These are phyloP conservation scores for Astragalus glycyphyllos DNA, from an alignment of 306 rosid species.

Conservation along the genomic window DNA sequence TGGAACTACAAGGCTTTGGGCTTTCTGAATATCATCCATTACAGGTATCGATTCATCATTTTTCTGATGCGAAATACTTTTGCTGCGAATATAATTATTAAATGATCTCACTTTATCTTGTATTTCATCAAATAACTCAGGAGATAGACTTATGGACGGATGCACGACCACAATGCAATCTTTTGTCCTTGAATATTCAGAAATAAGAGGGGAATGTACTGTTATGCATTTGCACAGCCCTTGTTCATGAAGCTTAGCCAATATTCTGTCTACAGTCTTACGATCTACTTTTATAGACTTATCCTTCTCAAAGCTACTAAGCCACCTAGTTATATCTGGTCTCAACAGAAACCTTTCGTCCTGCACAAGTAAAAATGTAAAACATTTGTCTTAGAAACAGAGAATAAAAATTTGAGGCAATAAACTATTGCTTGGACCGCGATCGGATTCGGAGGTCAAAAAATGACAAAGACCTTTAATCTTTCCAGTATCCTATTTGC, in stretches of 20 bases:
- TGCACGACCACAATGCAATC: slow-evolving; percentile 66
- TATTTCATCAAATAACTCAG: slow-evolving; percentile 78
- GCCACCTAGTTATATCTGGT: slow-evolving; percentile 79
- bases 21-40: slow-evolving; percentile 73
- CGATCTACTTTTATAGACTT: slow-evolving; percentile 67
- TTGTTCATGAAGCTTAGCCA: slow-evolving; percentile 71
- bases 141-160: slow-evolving; percentile 69
- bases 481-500: slow-evolving; percentile 81
- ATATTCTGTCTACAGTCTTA: slow-evolving; percentile 75
- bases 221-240: slow-evolving; percentile 71
- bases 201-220: slow-evolving; percentile 67
- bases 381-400: slow-evolving; percentile 23
- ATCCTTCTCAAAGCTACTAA: slow-evolving; percentile 73
- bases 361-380: slow-evolving; percentile 48
- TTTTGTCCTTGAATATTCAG: slow-evolving; percentile 65
- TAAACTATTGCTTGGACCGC: slow-evolving; percentile 28
- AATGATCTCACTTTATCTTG: slow-evolving; percentile 75
- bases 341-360: slow-evolving; percentile 76
- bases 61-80: slow-evolving; percentile 56
- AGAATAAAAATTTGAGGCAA: slow-evolving; percentile 36
- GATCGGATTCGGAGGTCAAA: slow-evolving; percentile 12
- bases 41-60: slow-evolving; percentile 65
- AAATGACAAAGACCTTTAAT: slow-evolving; percentile 66
- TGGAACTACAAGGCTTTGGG: slow-evolving; percentile 49
- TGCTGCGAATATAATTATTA: slow-evolving; percentile 67